Evolutionary conservation across 768 basidiomycete species (phyloP).

Genomic region (Suillus brevipes): DNA sequence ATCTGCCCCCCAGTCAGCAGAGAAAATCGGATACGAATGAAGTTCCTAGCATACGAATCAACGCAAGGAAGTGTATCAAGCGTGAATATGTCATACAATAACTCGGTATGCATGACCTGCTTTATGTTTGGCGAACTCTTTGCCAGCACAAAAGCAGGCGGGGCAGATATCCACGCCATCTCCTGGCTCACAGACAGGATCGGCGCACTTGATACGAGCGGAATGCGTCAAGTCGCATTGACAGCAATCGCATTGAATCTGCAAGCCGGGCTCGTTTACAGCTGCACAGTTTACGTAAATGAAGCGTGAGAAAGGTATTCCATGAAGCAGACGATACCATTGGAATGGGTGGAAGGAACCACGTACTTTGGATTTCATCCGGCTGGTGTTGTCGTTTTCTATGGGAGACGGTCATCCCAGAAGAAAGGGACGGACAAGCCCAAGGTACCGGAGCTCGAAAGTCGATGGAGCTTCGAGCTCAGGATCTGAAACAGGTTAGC

Average conservation of each 20-base stretch:
- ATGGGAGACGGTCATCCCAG: constrained; percentile 62
- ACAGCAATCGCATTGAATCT: constrained; percentile 85
- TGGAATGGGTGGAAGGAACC: constrained; percentile 2
- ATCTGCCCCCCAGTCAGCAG: constrained; percentile 96
- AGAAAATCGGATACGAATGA: constrained; percentile 95
- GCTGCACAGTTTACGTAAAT: constrained; percentile 44
- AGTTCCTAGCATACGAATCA: constrained; percentile 62
- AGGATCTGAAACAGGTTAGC: neutral
- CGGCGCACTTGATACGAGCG: constrained; percentile 96
- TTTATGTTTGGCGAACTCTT: constrained; percentile 84
- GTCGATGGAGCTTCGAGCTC: neutral
- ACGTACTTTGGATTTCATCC: constrained; percentile 65
- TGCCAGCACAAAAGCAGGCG: constrained; percentile 87
- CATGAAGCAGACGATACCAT: neutral
- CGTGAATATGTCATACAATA: constrained; percentile 54
- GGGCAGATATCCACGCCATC: constrained; percentile 94
- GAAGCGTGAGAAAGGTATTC: constrained; percentile 28
- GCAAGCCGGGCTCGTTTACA: constrained; percentile 78
- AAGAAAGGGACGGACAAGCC: neutral
- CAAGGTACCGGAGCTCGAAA: constrained; percentile 2
- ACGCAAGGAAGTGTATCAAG: constrained; percentile 2
- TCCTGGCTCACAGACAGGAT: constrained; percentile 67
- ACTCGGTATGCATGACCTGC: constrained; percentile 88
- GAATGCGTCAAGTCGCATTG: constrained; percentile 89
- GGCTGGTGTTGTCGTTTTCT: constrained; percentile 63